These are phyloP conservation scores for Trichoderma koningiopsis DNA, from an alignment of 2,329 filamentous ascomycete genomes.

Conservation along the genomic window DNA sequence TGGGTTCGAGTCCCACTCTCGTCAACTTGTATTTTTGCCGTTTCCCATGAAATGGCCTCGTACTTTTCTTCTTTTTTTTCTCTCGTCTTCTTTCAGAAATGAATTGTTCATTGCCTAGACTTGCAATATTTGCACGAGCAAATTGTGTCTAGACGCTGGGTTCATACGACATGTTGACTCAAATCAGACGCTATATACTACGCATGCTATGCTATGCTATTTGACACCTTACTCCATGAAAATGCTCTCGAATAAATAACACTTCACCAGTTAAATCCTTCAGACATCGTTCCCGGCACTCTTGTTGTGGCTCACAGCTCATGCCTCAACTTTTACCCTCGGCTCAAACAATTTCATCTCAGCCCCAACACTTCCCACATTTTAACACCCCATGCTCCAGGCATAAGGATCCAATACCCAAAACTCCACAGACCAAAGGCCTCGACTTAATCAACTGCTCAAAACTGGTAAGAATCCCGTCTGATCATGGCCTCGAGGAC, in stretches of 20 bases:
- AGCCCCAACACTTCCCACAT: background rate
- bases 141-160: background rate
- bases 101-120: too few relatives aligned
- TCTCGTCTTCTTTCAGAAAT: too few relatives aligned
- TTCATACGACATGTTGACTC: background rate
- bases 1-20: constrained; percentile 30
- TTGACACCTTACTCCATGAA: background rate
- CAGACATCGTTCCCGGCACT: background rate
- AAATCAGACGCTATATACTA: background rate
- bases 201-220: background rate
- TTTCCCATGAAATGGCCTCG: background rate
- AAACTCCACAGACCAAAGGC: background rate
- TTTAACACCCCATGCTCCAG: background rate
- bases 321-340: background rate
- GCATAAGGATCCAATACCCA: background rate
- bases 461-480: background rate
- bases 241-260: background rate
- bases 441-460: background rate
- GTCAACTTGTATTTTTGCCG: constrained; percentile 18
- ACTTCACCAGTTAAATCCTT: background rate
- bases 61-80: background rate
- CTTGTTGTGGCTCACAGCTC: background rate
- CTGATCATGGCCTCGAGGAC: constrained; percentile 6
- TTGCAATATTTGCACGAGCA: background rate
- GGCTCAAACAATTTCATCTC: background rate